These are phyloP conservation scores for Saturnispora silvae DNA, from an alignment of 805 yeast species.

Conservation along the genomic window DNA sequence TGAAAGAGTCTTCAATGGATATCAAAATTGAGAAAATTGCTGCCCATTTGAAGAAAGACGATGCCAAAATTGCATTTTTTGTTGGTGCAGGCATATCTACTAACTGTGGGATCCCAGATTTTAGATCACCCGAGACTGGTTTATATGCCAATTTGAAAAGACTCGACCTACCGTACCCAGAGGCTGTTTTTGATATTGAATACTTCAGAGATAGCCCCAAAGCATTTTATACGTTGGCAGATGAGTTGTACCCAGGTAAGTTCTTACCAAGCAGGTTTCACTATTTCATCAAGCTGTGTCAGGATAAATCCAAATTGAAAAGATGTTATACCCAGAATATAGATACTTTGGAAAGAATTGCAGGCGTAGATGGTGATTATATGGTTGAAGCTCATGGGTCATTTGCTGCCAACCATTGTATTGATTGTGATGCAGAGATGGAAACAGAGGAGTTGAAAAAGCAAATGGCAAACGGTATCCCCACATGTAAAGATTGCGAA, in stretches of 20 bases:
- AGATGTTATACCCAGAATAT: constrained; percentile 88
- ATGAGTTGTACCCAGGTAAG: constrained; percentile 81
- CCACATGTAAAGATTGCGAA: constrained; percentile 50
- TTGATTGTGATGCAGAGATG: constrained; percentile 56
- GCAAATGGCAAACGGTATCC: constrained; percentile 29
- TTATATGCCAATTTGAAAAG: constrained; percentile 70
- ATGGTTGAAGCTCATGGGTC: constrained; percentile 94
- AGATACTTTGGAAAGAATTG: constrained; percentile 80
- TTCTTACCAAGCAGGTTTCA: constrained; percentile 80
- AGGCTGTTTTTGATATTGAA: constrained; percentile 89
- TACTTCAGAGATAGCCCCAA: constrained; percentile 66
- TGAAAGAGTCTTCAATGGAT: constrained; percentile 15
- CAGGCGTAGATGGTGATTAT: constrained; percentile 56
- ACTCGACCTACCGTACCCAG: constrained; percentile 79
- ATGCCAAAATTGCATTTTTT: constrained; percentile 45
- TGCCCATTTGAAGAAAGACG: constrained; percentile 16
- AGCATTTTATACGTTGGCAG: constrained; percentile 77
- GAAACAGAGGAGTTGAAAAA: constrained; percentile 34
- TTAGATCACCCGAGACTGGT: constrained; percentile 84
- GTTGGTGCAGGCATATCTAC: constrained; percentile 96
- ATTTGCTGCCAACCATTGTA: constrained; percentile 76
- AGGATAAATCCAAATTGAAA: constrained; percentile 49
- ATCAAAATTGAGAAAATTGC: constrained; percentile 17
- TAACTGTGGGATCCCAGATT: constrained; percentile 90
- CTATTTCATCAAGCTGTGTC: constrained; percentile 53